Conservation (phyloP, 257 asterid genomes). For the Solanum chiquidenum region DNA sequence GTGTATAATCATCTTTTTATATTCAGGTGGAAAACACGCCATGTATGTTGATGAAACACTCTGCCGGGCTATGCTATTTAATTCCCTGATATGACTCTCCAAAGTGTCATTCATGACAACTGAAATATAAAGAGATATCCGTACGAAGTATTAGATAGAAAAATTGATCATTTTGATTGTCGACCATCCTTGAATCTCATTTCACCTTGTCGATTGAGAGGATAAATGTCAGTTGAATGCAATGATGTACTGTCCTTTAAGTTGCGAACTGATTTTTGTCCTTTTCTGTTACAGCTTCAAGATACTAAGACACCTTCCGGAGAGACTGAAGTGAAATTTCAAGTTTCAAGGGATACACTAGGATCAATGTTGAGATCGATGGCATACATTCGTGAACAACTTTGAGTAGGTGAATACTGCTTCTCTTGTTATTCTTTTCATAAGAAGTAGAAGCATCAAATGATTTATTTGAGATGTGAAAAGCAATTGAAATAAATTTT, state of each 20-base stretch:
- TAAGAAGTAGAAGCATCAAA: background rate
- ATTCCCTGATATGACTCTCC: background rate
- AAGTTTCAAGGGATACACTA: constrained; percentile 66
- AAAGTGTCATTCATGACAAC: background rate
- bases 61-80: background rate
- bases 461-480: background rate
- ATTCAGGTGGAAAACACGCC: background rate
- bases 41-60: background rate
- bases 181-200: background rate
- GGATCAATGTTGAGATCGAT: constrained; percentile 74
- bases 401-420: constrained; percentile 35
- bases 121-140: background rate
- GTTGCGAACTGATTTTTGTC: background rate
- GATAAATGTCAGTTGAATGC: background rate
- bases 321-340: constrained; percentile 73
- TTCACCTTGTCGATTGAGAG: background rate
- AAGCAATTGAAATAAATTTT: background rate
- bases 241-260: background rate
- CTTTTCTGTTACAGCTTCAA: constrained; percentile 41
- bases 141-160: background rate
- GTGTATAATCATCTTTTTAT: background rate
- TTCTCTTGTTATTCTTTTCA: constrained; percentile 2
- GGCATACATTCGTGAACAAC: constrained; percentile 71
- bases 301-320: constrained; percentile 47
- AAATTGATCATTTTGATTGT: background rate